Percentiles rank a stretch among this genome's conserved stretches.
These are phyloP conservation scores for Gomphus sp. DNA, from an alignment of 1,284 basidiomycete genomes.

Conservation along the genomic window DNA sequence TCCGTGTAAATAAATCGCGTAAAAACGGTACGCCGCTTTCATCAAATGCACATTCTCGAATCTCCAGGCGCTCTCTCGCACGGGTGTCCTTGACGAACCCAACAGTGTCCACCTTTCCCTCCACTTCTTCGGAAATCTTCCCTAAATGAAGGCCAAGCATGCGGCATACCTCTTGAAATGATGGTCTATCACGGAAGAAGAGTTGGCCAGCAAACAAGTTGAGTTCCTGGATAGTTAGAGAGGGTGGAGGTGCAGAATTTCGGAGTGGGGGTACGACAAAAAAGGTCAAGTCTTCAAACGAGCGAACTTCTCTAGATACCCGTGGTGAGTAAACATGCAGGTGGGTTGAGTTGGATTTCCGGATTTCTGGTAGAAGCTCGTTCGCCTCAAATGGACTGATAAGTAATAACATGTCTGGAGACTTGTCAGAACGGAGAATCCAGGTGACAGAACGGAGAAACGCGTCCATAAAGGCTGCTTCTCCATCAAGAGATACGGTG, in stretches of 20 bases:
- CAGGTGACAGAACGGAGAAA: slow-evolving; percentile 37
- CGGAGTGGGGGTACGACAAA: slow-evolving; percentile 24
- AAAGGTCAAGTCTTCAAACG: slow-evolving; percentile 31
- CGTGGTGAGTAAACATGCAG: slow-evolving; percentile 38
- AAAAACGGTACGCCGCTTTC: slow-evolving; percentile 25
- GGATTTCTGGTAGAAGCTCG: slow-evolving; percentile 29
- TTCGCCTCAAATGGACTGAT: slow-evolving; percentile 40
- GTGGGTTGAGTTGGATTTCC: slow-evolving; percentile 21
- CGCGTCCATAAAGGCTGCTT: slow-evolving; percentile 14
- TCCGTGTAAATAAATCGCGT: slow-evolving; percentile 23
- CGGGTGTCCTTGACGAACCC: slow-evolving; percentile 26
- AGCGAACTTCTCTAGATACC: slow-evolving; percentile 24
- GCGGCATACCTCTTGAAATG: slow-evolving; percentile 25
- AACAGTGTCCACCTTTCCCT: slow-evolving; percentile 19
- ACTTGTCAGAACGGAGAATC: slow-evolving; percentile 25
- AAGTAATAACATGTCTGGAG: slow-evolving; percentile 22
- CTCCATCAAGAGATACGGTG: slow-evolving; percentile 14
- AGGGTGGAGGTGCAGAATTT: slow-evolving; percentile 14
- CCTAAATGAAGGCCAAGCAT: slow-evolving; percentile 28
- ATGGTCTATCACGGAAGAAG: slow-evolving; percentile 24
- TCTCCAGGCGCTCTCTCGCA: slow-evolving; percentile 12
- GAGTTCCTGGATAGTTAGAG: slow-evolving; percentile 24
- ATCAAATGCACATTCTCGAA: slow-evolving; percentile 18
- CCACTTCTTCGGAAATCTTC: slow-evolving; percentile 12
- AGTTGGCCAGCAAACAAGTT: slow-evolving; percentile 37